Evolutionary conservation across 768 basidiomycete genomes (phyloP).

Genomic region (Rhodotorula diobovata): DNA sequence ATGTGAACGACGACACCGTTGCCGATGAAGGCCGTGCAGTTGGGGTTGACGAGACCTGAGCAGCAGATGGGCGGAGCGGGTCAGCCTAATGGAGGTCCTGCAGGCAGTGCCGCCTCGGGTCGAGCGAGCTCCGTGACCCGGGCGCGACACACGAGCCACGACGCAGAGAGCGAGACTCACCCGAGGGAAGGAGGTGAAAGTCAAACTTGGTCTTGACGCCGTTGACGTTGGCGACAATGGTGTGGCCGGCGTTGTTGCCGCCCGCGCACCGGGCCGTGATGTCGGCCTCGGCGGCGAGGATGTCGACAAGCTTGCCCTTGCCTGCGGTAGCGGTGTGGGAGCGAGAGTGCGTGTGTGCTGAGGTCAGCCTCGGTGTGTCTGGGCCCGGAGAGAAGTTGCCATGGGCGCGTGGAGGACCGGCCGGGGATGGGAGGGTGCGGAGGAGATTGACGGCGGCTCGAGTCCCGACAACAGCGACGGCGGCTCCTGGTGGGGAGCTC

Average conservation of each 20-base stretch:
- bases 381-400: too few species aligned
- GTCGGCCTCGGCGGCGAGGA: constrained; percentile 81
- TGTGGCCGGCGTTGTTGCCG: constrained; percentile 98
- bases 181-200: constrained; percentile 91
- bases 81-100: too few species aligned
- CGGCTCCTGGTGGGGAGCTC: too few species aligned
- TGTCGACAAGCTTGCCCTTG: constrained; percentile 87
- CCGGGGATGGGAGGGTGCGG: too few species aligned
- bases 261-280: constrained; percentile 94
- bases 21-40: constrained; percentile 81
- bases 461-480: too few species aligned
- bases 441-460: too few species aligned
- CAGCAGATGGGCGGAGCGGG: not conserved
- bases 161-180: constrained; percentile 53
- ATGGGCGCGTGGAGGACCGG: too few species aligned
- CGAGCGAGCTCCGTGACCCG: not conserved
- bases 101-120: not conserved
- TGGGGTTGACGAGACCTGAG: constrained; percentile 75
- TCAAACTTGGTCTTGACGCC: constrained; percentile 76
- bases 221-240: constrained; percentile 74
- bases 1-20: constrained; percentile 94
- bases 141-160: not conserved
- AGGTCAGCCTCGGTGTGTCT: not conserved
- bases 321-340: too few species aligned
- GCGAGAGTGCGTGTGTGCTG: not conserved